Conservation (phyloP, 768 basidiomycete species). For the Cyclocybe aegerita region DNA sequence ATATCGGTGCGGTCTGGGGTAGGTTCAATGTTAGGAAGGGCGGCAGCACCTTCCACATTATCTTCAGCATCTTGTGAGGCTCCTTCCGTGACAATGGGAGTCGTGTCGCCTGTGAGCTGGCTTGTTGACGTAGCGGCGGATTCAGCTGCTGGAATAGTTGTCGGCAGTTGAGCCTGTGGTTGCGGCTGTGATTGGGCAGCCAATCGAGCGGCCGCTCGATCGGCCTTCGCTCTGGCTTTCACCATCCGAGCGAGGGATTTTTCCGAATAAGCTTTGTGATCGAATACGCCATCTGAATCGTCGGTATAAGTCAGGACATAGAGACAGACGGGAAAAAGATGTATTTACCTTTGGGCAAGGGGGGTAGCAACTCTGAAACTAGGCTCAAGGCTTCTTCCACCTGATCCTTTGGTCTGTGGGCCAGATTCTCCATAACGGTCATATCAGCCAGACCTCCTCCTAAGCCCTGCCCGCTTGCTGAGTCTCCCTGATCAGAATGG, state of each 20-base stretch:
- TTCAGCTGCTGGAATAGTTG: conserved; percentile 19
- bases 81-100: conserved; percentile 23
- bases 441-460: conserved; percentile 92
- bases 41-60: conserved; percentile 26
- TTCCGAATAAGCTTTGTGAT: conserved; percentile 87
- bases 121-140: conserved; percentile 23
- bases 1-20: conserved; percentile 68
- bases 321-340: conserved; percentile 8
- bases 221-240: conserved; percentile 83
- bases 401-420: conserved; percentile 95
- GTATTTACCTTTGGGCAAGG: conserved; percentile 78
- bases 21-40: conserved; percentile 32
- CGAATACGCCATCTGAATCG: conserved; percentile 86
- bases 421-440: conserved; percentile 97
- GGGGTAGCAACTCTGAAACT: conserved; percentile 89
- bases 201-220: conserved; percentile 69
- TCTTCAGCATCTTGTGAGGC: conserved; percentile 44
- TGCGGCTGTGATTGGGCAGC: conserved; percentile 31
- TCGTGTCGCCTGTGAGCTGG: conserved; percentile 16
- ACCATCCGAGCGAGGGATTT: conserved; percentile 74
- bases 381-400: conserved; percentile 92
- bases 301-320: neutral
- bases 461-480: conserved; percentile 68
- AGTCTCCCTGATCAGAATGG: conserved; percentile 58
- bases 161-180: conserved; percentile 15